Percentiles rank a stretch among this genome's conserved stretches.
phyloP scores from a whole-genome alignment of 306 rosid species.

The Gynostemma pentaphyllum region DNA sequence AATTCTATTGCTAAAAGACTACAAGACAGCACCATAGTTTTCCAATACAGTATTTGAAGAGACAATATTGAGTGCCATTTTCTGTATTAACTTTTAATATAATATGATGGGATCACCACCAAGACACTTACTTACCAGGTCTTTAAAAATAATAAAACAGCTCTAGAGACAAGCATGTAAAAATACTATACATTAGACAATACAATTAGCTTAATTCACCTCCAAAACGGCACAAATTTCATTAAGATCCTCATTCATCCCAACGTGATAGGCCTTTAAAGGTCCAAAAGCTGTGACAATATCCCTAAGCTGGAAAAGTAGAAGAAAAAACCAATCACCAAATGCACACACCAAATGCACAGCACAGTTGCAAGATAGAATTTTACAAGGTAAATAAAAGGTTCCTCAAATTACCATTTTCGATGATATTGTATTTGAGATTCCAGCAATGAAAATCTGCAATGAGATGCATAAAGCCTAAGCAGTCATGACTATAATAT shows the following conservation, averaged over 20 bases:
- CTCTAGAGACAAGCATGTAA: not conserved
- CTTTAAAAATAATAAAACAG: not conserved
- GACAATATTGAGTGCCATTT: not conserved
- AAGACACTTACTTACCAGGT: not conserved
- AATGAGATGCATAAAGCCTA: conserved; percentile 8
- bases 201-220: conserved; percentile 51
- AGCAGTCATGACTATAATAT: conserved; percentile 1
- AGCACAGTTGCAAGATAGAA: not conserved
- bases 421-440: conserved; percentile 59
- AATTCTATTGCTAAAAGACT: not conserved
- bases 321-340: conserved; percentile 10
- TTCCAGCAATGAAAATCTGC: conserved; percentile 89
- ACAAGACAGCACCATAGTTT: not conserved
- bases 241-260: conserved; percentile 23
- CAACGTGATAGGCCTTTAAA: conserved; percentile 79
- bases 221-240: conserved; percentile 67
- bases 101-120: not conserved
- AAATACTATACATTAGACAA: conserved; percentile 3
- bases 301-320: conserved; percentile 57
- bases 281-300: conserved; percentile 76
- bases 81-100: not conserved
- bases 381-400: not conserved
- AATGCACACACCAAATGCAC: too few relatives aligned
- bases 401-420: conserved; percentile 44
- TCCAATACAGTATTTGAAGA: not conserved